Conservation (phyloP, 176 grass and related monocot genomes). For the Eragrostis curvula region DNA sequence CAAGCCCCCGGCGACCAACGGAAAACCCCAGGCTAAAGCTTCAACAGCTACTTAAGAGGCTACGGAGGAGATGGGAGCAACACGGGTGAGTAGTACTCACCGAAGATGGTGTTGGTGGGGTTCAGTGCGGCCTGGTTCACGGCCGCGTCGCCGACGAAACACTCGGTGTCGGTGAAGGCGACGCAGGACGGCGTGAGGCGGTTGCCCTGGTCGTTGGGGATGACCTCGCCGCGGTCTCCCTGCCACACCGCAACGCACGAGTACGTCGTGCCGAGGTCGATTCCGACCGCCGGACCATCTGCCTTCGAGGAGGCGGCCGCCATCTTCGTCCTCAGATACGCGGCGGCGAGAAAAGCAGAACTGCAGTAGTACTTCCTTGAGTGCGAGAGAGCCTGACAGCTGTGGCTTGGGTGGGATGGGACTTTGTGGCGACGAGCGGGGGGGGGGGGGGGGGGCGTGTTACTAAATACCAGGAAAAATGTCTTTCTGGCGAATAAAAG, state of each 20-base stretch:
- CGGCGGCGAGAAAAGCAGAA: too few species aligned
- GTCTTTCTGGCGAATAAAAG: too few species aligned
- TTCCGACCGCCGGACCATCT: constrained; percentile 19
- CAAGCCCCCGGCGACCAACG: too few species aligned
- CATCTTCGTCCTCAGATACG: background rate
- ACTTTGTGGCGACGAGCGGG: too few species aligned
- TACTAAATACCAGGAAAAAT: too few species aligned
- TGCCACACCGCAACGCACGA: constrained; percentile 23
- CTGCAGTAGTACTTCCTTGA: too few species aligned
- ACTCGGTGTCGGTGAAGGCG: constrained; percentile 52
- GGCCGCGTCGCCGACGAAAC: constrained; percentile 65
- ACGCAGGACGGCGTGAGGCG: constrained; percentile 67
- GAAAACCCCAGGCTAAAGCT: too few species aligned
- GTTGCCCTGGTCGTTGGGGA: constrained; percentile 69
- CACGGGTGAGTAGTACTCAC: background rate
- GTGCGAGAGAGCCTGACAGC: too few species aligned
- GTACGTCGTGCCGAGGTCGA: constrained; percentile 33
- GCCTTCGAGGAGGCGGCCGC: background rate
- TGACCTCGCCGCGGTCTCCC: background rate
- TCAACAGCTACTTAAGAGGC: too few species aligned
- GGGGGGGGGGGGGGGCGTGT: too few species aligned
- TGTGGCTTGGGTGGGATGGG: too few species aligned
- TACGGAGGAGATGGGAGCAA: too few species aligned
- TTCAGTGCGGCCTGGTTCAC: constrained; percentile 63
- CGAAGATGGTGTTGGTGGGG: constrained; percentile 49